These are phyloP conservation scores for Candida patagonica DNA, from an alignment of 805 yeast species.

Conservation along the genomic window DNA sequence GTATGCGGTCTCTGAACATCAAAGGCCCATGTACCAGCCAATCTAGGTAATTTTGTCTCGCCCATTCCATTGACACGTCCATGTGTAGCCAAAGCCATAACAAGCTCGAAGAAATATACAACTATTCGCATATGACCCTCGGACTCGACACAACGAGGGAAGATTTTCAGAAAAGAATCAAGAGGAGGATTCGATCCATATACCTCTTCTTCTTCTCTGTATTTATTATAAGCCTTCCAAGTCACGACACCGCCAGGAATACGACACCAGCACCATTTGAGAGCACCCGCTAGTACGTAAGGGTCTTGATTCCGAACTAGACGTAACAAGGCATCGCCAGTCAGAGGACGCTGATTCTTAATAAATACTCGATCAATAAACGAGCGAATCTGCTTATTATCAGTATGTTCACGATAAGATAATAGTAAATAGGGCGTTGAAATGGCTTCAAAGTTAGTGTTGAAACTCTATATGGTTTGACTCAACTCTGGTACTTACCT, in stretches of 20 bases:
- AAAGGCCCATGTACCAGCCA: constrained; percentile 89
- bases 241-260: constrained; percentile 71
- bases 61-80: constrained; percentile 69
- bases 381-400: constrained; percentile 40
- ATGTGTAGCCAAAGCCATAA: constrained; percentile 69
- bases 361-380: constrained; percentile 55
- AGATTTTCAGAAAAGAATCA: constrained; percentile 65
- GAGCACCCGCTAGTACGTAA: constrained; percentile 50
- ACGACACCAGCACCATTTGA: constrained; percentile 83
- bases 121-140: constrained; percentile 87
- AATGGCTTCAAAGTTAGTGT: constrained; percentile 21
- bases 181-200: constrained; percentile 56
- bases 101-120: constrained; percentile 74
- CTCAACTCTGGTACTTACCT: constrained; percentile 33
- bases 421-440: constrained; percentile 65
- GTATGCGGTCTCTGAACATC: constrained; percentile 26
- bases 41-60: constrained; percentile 68
- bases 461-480: no score
- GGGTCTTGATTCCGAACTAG: constrained; percentile 49
- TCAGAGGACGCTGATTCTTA: constrained; percentile 41
- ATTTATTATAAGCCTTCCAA: constrained; percentile 68
- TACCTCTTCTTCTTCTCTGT: constrained; percentile 37
- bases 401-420: constrained; percentile 66
- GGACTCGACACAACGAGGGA: constrained; percentile 76
- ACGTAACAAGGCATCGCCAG: constrained; percentile 35